Evolutionary conservation across 2,329 filamentous ascomycete genomes (phyloP).

Genomic region (Metarhizium humberi): DNA sequence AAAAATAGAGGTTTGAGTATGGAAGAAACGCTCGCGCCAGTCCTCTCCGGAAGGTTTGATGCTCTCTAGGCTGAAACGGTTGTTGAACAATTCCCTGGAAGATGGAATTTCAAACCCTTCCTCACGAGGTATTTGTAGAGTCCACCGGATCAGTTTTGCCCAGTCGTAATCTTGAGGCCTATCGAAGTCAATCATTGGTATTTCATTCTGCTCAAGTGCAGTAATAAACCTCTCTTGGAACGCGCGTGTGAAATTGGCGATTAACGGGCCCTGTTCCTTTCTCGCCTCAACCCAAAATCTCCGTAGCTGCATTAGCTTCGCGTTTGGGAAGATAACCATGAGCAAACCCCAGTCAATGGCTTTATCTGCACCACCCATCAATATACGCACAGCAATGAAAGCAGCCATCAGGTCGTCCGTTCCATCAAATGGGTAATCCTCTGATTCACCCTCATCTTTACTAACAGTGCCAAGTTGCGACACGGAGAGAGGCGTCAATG

Average conservation of each 20-base stretch:
- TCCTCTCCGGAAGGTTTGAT: constrained; percentile 23
- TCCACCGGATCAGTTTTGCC: constrained; percentile 57
- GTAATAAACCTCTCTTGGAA: constrained; percentile 58
- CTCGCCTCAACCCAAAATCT: constrained; percentile 46
- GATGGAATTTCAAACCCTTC: constrained; percentile 39
- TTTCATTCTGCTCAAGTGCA: constrained; percentile 53
- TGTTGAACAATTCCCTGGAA: constrained; percentile 33
- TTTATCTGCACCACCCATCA: constrained; percentile 52
- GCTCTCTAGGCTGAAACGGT: constrained; percentile 31
- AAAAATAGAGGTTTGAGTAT: constrained; percentile 43
- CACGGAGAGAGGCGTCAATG: constrained; percentile 17
- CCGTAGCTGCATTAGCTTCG: constrained; percentile 40
- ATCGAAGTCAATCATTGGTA: constrained; percentile 55
- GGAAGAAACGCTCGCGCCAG: constrained; percentile 51
- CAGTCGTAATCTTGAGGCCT: constrained; percentile 59
- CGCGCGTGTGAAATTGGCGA: constrained; percentile 45
- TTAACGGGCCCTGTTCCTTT: constrained; percentile 40
- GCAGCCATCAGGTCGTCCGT: constrained; percentile 38
- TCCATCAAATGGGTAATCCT: constrained; percentile 9
- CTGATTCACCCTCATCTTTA: neutral
- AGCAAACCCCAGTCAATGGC: constrained; percentile 53
- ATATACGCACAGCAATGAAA: constrained; percentile 46
- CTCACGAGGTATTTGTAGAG: constrained; percentile 39
- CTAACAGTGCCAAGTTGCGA: neutral
- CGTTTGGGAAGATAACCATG: constrained; percentile 43